phyloP scores from a whole-genome alignment of 768 basidiomycete species.

The Leccinum olivaceopallidum region DNA sequence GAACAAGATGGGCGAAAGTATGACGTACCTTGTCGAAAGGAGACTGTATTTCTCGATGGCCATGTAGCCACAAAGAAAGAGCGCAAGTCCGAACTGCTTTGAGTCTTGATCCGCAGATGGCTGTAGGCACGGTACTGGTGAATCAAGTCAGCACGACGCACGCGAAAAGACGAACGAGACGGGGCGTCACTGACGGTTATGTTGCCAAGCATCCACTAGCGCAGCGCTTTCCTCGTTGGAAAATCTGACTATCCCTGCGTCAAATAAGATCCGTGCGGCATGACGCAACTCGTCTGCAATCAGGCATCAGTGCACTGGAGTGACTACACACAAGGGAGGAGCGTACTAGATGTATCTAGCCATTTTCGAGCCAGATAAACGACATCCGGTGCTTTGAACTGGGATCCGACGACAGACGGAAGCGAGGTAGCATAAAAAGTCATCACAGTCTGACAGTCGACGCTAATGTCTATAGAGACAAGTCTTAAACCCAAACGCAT shows the following conservation, averaged over 20 bases:
- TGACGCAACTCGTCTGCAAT: conserved; percentile 69
- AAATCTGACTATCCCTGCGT: conserved; percentile 66
- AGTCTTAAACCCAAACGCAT: not conserved
- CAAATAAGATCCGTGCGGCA: conserved; percentile 77
- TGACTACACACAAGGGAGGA: not conserved
- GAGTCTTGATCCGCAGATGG: conserved; percentile 61
- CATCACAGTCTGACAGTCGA: conserved; percentile 70
- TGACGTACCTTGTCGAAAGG: conserved; percentile 64
- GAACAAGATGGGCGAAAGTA: not conserved
- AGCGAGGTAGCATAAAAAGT: conserved; percentile 81
- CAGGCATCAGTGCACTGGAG: conserved; percentile 7
- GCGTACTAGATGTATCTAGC: conserved; percentile 72
- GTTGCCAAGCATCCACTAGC: conserved; percentile 64
- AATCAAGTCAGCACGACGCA: conserved; percentile 11
- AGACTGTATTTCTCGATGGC: conserved; percentile 79
- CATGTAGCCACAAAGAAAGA: conserved; percentile 82
- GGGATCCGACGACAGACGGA: conserved; percentile 54
- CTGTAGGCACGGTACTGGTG: conserved; percentile 60
- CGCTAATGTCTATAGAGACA: conserved; percentile 55
- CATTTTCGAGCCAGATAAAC: conserved; percentile 72
- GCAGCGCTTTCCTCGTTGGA: conserved; percentile 64
- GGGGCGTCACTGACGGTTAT: conserved; percentile 46
- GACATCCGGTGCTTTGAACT: conserved; percentile 69
- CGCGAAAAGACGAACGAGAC: not conserved
- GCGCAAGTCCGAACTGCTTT: conserved; percentile 59